Evolutionary conservation across 140 eudicot genomes (phyloP), one percentile per base, ranked within the genome.

Genomic region (Cichorium intybus): DNA sequence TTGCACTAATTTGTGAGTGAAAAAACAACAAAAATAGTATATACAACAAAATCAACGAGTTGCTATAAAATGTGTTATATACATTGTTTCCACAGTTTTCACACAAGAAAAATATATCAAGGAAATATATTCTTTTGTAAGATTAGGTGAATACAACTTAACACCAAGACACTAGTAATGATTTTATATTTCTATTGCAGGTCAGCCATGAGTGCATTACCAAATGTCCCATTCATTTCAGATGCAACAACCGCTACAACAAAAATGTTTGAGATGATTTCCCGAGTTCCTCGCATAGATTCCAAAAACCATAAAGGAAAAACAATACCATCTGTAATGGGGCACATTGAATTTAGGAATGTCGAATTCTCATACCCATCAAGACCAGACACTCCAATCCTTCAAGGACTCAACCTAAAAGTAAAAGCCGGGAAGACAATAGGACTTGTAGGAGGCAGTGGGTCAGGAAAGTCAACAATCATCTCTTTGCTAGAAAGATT

Each of bases 361-460:
- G 91, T 86, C 24, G 24, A 71, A 64, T 89, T 89, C 73, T 60
- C 83, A 43, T 89, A 89, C 77, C 95, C 95, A 52, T 77, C 95
- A 45, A 83, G 97, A 75, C 80, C 79, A 0, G 79, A 81, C 26
- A 34, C 83, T 8, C 75, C 68, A 11, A 50, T 89, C 53, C 91
- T 89, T 29, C 78, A 77, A 71, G 91, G 88, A 35, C 78, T 89
- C 48, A 73, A 73, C 70, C 85, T 89, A 16, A 79, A 60, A 68
- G 76, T 86, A 26, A 78, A 81, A 69, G 81, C 85, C 3, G 92
- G 95, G 20, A 81, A 62, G 61, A 86, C 89, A 24, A 68, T 89
- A 3, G 97, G 95, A 35, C 86, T 89, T 31, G 95, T 89, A 8
- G 97, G 97, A 17, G 83, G 89, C 6, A 89, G 97, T 62, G 97